phyloP scores from a whole-genome alignment of 2,329 filamentous ascomycete species.

The Phaeosphaeriaceae sp. region DNA sequence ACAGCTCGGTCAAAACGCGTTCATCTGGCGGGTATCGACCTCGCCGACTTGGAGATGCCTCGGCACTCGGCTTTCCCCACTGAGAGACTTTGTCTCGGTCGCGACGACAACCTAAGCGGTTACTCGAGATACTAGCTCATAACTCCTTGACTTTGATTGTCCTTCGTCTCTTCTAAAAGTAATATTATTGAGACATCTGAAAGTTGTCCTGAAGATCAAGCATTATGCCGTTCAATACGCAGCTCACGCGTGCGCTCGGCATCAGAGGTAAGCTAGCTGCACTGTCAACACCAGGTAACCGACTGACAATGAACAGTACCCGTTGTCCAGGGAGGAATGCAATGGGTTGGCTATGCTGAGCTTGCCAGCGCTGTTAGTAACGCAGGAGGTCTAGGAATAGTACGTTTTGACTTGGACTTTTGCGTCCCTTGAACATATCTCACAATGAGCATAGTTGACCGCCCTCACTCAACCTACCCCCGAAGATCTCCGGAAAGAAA shows the following conservation, averaged over 20 bases:
- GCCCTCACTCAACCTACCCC: conserved; percentile 92
- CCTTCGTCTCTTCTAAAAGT: conserved; percentile 1
- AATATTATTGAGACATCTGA: background rate
- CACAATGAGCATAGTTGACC: conserved; percentile 61
- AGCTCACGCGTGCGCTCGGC: conserved; percentile 66
- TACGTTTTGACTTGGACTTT: conserved; percentile 24
- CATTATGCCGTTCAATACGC: conserved; percentile 69
- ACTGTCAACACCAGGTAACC: background rate
- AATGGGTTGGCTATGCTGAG: conserved; percentile 83
- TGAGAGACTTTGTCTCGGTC: conserved; percentile 19
- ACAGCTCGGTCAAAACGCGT: conserved; percentile 4
- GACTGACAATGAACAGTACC: conserved; percentile 68
- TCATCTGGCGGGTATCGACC: conserved; percentile 10
- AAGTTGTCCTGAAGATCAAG: background rate
- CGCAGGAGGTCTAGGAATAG: conserved; percentile 78
- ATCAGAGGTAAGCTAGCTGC: conserved; percentile 52
- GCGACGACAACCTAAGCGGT: conserved; percentile 16
- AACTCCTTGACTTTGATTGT: background rate
- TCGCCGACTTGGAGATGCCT: conserved; percentile 29
- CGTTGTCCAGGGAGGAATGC: conserved; percentile 86
- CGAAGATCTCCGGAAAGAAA: conserved; percentile 91
- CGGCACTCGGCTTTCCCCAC: conserved; percentile 37
- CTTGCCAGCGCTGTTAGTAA: conserved; percentile 71
- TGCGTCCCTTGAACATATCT: conserved; percentile 10
- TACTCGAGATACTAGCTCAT: conserved; percentile 10